Evolutionary conservation across 768 basidiomycete species (phyloP), one percentile per base, ranked within the genome.

Genomic region (Mrakia blollopis): DNA sequence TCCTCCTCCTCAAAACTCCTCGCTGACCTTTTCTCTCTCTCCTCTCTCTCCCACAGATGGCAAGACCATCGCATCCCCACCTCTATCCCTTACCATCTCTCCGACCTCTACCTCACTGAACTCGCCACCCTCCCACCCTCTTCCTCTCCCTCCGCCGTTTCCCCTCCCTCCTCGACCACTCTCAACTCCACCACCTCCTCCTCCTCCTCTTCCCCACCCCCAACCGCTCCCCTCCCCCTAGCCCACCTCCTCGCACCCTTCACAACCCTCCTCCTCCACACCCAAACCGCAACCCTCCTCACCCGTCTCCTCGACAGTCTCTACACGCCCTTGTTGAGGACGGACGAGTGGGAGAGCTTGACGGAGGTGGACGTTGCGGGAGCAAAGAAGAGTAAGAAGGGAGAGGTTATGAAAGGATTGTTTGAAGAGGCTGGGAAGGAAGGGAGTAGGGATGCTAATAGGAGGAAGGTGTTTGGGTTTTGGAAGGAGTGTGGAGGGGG

Each of bases 21-120:
- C 9, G n/a, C 44, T 68, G 3, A 57, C 23, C 63, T 37, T 32
- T 52, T 28, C 30, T 68, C 78, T 62, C 44, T 50, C 13, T 35
- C 21, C 60, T 18, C 52, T 10, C 41, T 74, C 21, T 11, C 28
- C 4, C 30, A 1, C 81, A 94, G 92, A 81, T 87, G 89, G 14
- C 85, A 87, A 72, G 91, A 97, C 80, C 85, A 85, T 25, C 88
- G 89, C 65, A 89, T 94, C 1, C 93, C 96, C 2, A 84, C 86
- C 4, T 89, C 94, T 78, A 86, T 99, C 28, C 86, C 89, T 32
- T 94, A 90, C 81, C 96, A 99, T 83, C 83, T 98, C 28, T 87
- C 90, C 21, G 96, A 99, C 82, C 89, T 98, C 67, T 97, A 92
- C 82, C 82, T 95, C 21, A 91, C 92, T 79, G 96, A 98, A 82